phyloP scores from a whole-genome alignment of 176 grass and related monocot species.

The Areca catechu region DNA sequence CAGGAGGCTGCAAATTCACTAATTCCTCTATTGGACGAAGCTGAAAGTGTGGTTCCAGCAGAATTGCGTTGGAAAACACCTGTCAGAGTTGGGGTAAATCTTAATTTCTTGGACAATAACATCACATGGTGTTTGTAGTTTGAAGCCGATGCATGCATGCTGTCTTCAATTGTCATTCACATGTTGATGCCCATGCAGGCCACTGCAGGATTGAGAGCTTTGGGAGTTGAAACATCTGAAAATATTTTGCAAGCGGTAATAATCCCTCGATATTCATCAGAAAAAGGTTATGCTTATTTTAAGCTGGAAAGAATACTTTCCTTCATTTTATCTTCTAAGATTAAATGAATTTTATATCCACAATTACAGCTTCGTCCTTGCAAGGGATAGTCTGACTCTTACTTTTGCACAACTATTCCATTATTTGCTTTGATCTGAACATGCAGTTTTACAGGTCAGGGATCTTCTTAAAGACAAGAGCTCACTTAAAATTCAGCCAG shows the following conservation, averaged over 20 bases:
- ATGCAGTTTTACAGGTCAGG: constrained; percentile 24
- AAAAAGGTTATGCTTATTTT: too few relatives aligned
- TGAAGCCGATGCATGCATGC: constrained; percentile 7
- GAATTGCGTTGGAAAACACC: constrained; percentile 14
- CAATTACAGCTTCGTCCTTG: too few relatives aligned
- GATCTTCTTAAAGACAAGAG: constrained; percentile 25
- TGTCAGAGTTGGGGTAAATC: constrained; percentile 30
- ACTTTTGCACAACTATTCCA: too few relatives aligned
- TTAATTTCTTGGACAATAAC: constrained; percentile 12
- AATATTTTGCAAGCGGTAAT: constrained; percentile 92
- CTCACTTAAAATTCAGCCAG: constrained; percentile 18
- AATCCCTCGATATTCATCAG: constrained; percentile 23
- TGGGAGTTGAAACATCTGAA: constrained; percentile 76
- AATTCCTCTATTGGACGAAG: constrained; percentile 8
- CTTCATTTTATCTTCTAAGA: too few relatives aligned
- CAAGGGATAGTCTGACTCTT: too few relatives aligned
- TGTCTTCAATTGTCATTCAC: constrained; percentile 9
- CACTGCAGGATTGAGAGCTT: constrained; percentile 88
- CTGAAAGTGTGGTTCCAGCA: constrained; percentile 7
- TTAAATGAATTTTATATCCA: too few relatives aligned
- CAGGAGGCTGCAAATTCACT: constrained; percentile 19
- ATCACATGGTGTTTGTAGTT: neutral
- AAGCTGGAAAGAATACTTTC: too few relatives aligned
- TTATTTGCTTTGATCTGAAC: constrained; percentile 4
- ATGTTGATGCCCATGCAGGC: constrained; percentile 41